These are phyloP conservation scores for Curvularia sp. DNA, from an alignment of 2,329 filamentous ascomycete genomes.

Conservation along the genomic window DNA sequence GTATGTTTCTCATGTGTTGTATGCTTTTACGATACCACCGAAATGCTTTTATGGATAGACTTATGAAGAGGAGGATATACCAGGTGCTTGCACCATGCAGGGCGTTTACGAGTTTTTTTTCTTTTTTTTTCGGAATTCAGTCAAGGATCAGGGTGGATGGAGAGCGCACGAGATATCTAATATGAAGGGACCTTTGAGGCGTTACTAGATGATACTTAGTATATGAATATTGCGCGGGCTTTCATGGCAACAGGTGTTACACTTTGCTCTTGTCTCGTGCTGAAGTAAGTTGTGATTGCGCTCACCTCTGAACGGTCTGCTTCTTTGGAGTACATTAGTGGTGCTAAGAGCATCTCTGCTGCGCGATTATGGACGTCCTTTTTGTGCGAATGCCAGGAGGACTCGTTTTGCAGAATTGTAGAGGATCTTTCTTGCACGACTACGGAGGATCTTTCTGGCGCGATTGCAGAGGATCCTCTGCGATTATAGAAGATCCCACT, in stretches of 20 bases:
- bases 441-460: no score
- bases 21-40: conserved; percentile 1
- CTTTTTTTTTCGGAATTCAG: neutral
- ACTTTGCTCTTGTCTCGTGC: neutral
- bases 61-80: conserved; percentile 12
- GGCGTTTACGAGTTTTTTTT: neutral
- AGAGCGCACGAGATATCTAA: neutral
- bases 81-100: conserved; percentile 1
- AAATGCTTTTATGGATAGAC: conserved; percentile 2
- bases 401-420: no score
- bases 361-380: no score
- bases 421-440: no score
- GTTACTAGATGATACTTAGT: neutral
- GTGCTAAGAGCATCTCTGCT: no score
- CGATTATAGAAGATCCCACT: no score
- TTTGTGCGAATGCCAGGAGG: no score
- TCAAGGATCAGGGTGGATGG: neutral
- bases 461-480: no score
- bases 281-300: neutral
- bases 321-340: no score
- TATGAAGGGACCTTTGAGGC: neutral
- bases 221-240: neutral
- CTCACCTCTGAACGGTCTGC: neutral
- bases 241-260: neutral
- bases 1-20: conserved; percentile 21